Evolutionary conservation across 2,329 filamentous ascomycete species (phyloP).

Genomic region (Claviceps fusiformis): DNA sequence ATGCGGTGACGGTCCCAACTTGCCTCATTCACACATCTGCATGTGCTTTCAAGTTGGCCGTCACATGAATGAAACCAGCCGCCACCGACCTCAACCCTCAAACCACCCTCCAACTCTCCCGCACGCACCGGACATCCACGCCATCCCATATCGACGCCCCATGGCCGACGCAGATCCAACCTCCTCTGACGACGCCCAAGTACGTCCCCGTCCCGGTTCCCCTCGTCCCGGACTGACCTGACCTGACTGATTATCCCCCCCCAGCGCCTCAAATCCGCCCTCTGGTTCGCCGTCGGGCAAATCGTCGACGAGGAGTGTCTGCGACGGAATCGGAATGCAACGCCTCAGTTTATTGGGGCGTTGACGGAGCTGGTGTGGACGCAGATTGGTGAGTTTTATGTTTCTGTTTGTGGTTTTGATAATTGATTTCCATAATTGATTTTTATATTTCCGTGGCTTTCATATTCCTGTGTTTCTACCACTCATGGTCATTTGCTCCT

Average conservation of each 20-base stretch:
- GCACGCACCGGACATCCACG: background rate
- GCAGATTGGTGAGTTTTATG: slow-evolving; percentile 55
- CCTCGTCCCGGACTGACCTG: no score
- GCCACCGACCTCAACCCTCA: background rate
- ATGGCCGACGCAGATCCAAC: slow-evolving; percentile 20
- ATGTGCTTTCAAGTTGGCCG: no score
- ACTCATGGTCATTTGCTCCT: no score
- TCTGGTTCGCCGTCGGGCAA: slow-evolving; percentile 74
- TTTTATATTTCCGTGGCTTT: no score
- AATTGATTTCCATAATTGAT: no score
- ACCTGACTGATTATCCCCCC: no score
- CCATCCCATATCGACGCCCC: background rate
- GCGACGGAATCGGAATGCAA: slow-evolving; percentile 58
- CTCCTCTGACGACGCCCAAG: slow-evolving; percentile 23
- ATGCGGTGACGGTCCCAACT: no score
- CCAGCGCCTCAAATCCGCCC: slow-evolving; percentile 67
- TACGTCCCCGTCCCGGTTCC: slow-evolving; percentile 5
- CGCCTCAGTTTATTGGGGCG: slow-evolving; percentile 79
- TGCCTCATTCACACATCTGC: no score
- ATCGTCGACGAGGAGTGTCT: slow-evolving; percentile 74
- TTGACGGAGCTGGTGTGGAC: slow-evolving; percentile 78
- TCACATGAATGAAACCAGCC: background rate
- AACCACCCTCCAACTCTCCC: background rate
- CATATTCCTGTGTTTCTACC: no score
- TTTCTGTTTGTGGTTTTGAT: background rate